Percentiles rank a stretch among this genome's conserved stretches.
Conservation (phyloP, 2,329 filamentous ascomycete genomes). For the Colletotrichum liaoningense region DNA sequence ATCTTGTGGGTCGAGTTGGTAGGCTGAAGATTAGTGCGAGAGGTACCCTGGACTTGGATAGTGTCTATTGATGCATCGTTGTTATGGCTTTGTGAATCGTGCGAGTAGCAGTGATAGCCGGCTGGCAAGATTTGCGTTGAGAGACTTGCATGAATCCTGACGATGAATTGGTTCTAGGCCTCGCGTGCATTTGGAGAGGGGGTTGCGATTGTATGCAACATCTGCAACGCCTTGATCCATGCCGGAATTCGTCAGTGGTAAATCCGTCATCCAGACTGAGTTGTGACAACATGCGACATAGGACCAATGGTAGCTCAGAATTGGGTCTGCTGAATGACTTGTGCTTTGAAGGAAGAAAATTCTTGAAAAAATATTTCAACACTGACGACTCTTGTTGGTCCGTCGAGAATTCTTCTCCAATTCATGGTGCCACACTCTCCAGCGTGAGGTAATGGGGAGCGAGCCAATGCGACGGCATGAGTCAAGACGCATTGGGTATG, state of each 20-base stretch:
- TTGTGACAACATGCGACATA: not conserved
- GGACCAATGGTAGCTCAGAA: not conserved
- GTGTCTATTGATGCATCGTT: not conserved
- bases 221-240: slow-evolving; percentile 24
- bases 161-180: not conserved
- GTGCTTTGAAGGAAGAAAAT: slow-evolving; percentile 3
- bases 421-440: slow-evolving; percentile 23
- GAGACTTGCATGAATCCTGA: slow-evolving; percentile 5
- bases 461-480: slow-evolving; percentile 32
- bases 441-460: not conserved
- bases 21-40: not conserved
- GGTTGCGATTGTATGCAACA: not conserved
- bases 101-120: slow-evolving; percentile 1
- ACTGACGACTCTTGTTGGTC: slow-evolving; percentile 9
- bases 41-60: not conserved
- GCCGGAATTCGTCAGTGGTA: not conserved
- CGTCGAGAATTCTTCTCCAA: slow-evolving; percentile 13
- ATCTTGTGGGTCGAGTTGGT: not conserved
- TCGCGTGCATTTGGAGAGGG: not conserved
- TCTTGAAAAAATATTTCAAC: not conserved
- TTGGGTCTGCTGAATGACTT: slow-evolving; percentile 4
- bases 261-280: slow-evolving; percentile 3
- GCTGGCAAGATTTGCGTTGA: not conserved
- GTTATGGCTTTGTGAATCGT: not conserved
- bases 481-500: slow-evolving; percentile 28